Evolutionary conservation across 2,329 filamentous ascomycete genomes (phyloP), one percentile per base, ranked within the genome.

Genomic region (Chrysosporium queenslandicum): DNA sequence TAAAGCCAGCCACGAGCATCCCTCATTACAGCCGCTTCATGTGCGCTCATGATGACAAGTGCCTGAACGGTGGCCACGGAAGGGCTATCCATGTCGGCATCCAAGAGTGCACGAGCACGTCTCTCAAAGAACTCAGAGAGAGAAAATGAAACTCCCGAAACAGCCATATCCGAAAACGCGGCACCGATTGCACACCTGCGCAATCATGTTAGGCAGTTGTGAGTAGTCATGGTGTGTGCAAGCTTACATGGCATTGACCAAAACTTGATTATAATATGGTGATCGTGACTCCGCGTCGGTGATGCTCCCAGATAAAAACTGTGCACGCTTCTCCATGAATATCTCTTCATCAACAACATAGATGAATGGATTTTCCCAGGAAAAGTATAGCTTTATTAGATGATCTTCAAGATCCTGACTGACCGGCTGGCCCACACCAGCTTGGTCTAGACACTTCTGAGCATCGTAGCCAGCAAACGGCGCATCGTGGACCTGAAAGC

Each of bases 31-130:
- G 64, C 66, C 8, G 63, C 63, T 54, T 73, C 70, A 25, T 64
- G 62, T 11, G 61, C 60, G 46, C 67, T 68, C 37, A 73, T 60
- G 25, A 73, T 58, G 5, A 67, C 60, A 27, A 72, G 58, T 2
- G 68, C 65, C 52, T 73, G 70, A 6, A 67, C 64, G 5, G 68
- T 71, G 6, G 69, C 66, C n/a, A 72, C 58, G 16, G 62, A 64
- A 1, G 70, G 69, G 29, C 60, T 66, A 45, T 71, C 69, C 30
- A 73, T 60, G 48, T 73, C 69, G 4, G 67, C 60, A 23, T 72
- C 68, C 5, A 72, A 59, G 4, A 58, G 55, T 9, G 53, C 43
- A 25, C 53, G 46, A 36, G 52, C 54, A 16, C 53, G 42, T 14
- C 39, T 29, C 12, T 50, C 49, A 30, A 54, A 54, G 42, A 55